These are phyloP conservation scores for Blastobotrys arbuscula DNA, from an alignment of 1,139 yeast species.

Conservation along the genomic window DNA sequence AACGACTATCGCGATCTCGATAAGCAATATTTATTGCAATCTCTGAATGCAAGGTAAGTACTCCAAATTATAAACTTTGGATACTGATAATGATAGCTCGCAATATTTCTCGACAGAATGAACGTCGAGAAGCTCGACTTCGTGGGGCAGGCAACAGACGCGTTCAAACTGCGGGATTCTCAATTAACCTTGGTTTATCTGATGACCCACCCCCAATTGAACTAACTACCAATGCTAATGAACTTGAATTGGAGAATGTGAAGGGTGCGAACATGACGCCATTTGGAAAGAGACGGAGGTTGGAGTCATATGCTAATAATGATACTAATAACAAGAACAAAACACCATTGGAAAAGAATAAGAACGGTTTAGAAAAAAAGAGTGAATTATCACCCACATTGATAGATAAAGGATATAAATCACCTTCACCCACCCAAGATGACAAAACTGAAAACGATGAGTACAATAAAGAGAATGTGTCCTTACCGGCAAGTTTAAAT, in stretches of 20 bases:
- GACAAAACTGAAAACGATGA: neutral
- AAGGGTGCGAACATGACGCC: constrained; percentile 4
- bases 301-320: neutral
- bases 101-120: constrained; percentile 13
- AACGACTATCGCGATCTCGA: too few relatives aligned
- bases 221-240: neutral
- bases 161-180: constrained; percentile 4
- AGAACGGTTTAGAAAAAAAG: neutral
- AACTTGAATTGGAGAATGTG: neutral
- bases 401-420: neutral
- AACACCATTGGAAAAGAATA: too few relatives aligned
- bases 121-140: constrained; percentile 22
- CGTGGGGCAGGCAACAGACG: constrained; percentile 24
- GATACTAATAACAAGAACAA: neutral
- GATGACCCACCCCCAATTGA: neutral
- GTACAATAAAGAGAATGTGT: neutral
- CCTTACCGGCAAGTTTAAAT: constrained; percentile 5
- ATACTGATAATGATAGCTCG: neutral
- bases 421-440: neutral
- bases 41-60: too few relatives aligned
- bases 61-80: too few relatives aligned
- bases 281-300: constrained; percentile 2
- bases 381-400: neutral
- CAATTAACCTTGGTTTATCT: neutral
- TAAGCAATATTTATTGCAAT: too few relatives aligned